Evolutionary conservation across 805 yeast genomes (phyloP).

Genomic region (Nakazawaea ambrosiae): DNA sequence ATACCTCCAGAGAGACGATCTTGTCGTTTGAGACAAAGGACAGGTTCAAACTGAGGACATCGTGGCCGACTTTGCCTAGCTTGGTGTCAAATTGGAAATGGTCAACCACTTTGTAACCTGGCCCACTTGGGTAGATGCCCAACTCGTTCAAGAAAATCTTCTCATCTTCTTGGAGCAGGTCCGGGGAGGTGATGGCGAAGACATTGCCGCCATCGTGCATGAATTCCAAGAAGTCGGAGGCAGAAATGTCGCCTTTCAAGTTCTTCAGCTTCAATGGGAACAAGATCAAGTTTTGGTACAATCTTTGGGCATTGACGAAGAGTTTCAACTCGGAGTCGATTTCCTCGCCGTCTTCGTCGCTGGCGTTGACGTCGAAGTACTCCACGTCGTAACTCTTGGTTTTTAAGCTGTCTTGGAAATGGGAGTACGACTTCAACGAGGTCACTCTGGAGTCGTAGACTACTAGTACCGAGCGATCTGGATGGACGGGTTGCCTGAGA

Average conservation of each 20-base stretch:
- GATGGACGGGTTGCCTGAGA: conserved; percentile 2
- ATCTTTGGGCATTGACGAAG: conserved; percentile 33
- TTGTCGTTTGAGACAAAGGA: conserved; percentile 24
- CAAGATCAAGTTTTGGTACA: conserved; percentile 49
- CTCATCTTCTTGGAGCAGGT: conserved; percentile 50
- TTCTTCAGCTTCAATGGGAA: conserved; percentile 49
- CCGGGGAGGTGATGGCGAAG: conserved; percentile 49
- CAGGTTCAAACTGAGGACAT: conserved; percentile 17
- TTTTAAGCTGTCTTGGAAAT: conserved; percentile 16
- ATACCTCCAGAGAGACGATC: conserved; percentile 14
- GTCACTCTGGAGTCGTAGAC: conserved; percentile 7
- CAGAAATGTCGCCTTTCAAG: conserved; percentile 31
- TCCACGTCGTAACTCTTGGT: conserved; percentile 14
- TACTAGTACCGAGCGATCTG: conserved; percentile 2
- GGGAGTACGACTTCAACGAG: conserved; percentile 14
- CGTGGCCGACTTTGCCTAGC: conserved; percentile 16
- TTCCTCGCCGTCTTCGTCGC: background rate
- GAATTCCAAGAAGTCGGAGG: conserved; percentile 49
- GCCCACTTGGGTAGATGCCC: conserved; percentile 82
- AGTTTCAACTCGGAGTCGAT: conserved; percentile 18
- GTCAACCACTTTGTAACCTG: conserved; percentile 56
- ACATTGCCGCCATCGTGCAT: conserved; percentile 69
- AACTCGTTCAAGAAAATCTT: conserved; percentile 66
- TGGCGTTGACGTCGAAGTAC: conserved; percentile 19
- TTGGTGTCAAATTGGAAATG: conserved; percentile 36